A percentile compares a stretch with the other conserved stretches of the same genome.
Conservation (phyloP, 768 basidiomycete genomes). For the Boletus vermiculosoides region DNA sequence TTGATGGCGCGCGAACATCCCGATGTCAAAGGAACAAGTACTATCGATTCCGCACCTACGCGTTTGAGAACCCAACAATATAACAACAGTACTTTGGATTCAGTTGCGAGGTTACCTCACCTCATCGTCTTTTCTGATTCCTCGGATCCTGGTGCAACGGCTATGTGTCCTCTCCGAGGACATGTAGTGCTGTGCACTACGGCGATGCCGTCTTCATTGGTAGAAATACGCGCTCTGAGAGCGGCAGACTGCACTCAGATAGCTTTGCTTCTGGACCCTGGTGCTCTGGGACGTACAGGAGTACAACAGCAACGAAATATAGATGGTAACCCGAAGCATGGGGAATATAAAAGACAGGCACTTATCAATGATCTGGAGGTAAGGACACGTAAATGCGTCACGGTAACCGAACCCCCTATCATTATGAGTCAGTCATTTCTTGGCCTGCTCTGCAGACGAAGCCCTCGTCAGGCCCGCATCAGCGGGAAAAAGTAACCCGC, state of each 20-base stretch:
- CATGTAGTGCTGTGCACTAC: not conserved
- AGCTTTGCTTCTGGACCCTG: constrained; percentile 3
- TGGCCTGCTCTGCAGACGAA: not conserved
- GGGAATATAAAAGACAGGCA: not conserved
- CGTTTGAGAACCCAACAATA: not conserved
- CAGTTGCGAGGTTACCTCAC: constrained; percentile 3
- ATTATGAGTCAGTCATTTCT: constrained; percentile 7
- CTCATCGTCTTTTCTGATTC: not conserved
- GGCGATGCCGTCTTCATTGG: not conserved
- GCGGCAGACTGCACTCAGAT: no score
- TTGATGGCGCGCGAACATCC: not conserved
- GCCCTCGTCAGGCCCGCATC: not conserved
- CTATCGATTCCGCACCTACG: not conserved
- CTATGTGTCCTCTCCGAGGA: constrained; percentile 10
- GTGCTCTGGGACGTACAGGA: constrained; percentile 5
- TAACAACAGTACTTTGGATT: not conserved
- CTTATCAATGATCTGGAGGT: not conserved
- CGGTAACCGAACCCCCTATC: constrained; percentile 18
- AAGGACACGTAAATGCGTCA: constrained; percentile 7
- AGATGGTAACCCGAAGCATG: not conserved
- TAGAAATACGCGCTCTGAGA: not conserved
- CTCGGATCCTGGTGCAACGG: not conserved
- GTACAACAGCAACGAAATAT: not conserved
- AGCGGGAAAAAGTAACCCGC: not conserved
- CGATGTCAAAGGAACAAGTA: not conserved